Base-by-base conservation (phyloP, 2,329 filamentous ascomycete species). In the Gyromitra esculenta region DNA sequence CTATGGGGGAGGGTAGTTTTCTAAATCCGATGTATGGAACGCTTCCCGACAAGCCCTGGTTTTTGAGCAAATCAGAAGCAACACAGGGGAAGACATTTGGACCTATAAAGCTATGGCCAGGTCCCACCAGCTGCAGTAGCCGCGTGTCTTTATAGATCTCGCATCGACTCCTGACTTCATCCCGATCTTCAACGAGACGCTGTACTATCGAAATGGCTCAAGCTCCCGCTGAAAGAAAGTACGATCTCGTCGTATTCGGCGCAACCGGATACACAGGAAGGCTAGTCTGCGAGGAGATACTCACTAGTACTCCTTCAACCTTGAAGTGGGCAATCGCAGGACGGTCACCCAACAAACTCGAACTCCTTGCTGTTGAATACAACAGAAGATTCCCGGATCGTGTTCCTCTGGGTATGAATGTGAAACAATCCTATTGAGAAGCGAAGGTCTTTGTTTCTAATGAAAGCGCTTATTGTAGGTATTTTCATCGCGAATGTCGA, bases 291-390 rank as follows among this genome's bases (percentile, higher is more conserved):
- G 90, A 96, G 82, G 89, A 96, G 83, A 91, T 97, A 81, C 87
- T 89, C 67, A 87, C 87, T 13, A 85, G 88, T 79, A 86, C 93
- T 0, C 91, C 94, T 0, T 92, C 91, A 18, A 88, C 93, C 82
- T 83, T 97, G 77, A 93, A 89, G 85, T 97, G 94, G 94, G 94
- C 93, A 13, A 86, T 97, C 71, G 92, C 93, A 59, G 94, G 94
- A 39, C 91, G 94, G 35, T 94, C 92, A n/a, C 85, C 87, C 63
- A 85, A 86, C 63, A 97, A 97, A 83, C 87, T 98, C 3, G 87
- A 91, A 79, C 84, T 85, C 52, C 84, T 97, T 9, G 89, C 90
- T 6, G 85, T 89, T 67, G 89, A 92, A 70, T 87, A 94, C 82
- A 89, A 89, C 80, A 82, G 84, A 73, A 81, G 91, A 75, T 92